Base-by-base conservation (phyloP, 2,329 filamentous ascomycete species). In the Nemania abortiva region DNA sequence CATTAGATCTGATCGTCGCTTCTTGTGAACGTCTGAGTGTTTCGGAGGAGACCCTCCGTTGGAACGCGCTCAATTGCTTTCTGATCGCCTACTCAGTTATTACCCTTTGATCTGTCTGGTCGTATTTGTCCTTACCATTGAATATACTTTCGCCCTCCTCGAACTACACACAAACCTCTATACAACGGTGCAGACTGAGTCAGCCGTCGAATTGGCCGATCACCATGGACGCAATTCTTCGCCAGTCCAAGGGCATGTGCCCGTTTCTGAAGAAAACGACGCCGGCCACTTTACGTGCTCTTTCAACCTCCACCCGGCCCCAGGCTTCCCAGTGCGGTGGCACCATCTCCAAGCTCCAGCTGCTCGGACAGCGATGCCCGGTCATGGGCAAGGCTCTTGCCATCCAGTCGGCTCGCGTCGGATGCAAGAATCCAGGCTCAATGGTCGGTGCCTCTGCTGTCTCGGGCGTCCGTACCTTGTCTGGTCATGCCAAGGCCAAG, bases 341-440 rank as follows among this genome's bases (percentile, higher is more conserved):
- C 77, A 94, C 93, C 82, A 97, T 98, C 90, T 97, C 94, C 78
- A 98, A 97, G 84, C 88, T 99, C 77, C 96, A 98, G 86, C 90
- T 96, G 75, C 90, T 97, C 78, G 96, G 94, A 77, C 91, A 94
- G 79, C 94, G 95, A 81, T 99, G 96, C 88, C 96, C 96, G 68
- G 92, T 99, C 82, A 99, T 99, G 96, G 95, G 95, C 82, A 97
- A 98, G 87, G 96, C 96, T 50, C 89, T 99, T 81, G 92, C 94
- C 70, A 91, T 98, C 47, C 95, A 98, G 86, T 88, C 88, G 54
- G 86, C 89, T 71, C 86, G 87, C 78, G 80, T 84, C 58, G 82
- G 85, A 34, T 65, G 65, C 61, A 82, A 81, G 67, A 73, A 81
- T 64, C 77, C 81, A 64, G 75, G 47, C 27, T 57, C 66, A 62